Percentiles rank a stretch among this genome's conserved stretches.
Conservation (phyloP, 2,329 filamentous ascomycete genomes). For the Magnaporthiopsis rhizophila region DNA sequence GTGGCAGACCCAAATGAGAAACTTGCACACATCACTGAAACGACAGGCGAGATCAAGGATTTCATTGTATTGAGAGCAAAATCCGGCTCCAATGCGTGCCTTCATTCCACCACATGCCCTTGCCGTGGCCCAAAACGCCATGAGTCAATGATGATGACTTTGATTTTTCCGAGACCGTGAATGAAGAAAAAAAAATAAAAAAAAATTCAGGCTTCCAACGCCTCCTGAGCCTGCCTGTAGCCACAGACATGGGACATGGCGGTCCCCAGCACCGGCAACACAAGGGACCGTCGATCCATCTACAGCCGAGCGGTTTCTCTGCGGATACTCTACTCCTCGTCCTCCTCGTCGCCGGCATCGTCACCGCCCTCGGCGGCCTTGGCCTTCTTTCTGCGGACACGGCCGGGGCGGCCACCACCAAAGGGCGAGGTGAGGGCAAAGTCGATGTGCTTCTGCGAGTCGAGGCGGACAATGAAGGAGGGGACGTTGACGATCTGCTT, state of each 20-base stretch:
- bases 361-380: constrained; percentile 85
- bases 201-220: constrained; percentile 7
- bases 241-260: no score
- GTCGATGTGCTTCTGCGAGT: constrained; percentile 99
- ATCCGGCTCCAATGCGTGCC: constrained; percentile 3
- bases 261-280: no score
- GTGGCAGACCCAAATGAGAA: not conserved
- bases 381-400: constrained; percentile 99
- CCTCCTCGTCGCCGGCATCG: constrained; percentile 76
- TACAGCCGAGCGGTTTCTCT: not conserved
- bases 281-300: no score
- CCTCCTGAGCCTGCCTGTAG: not conserved
- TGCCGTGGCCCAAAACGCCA: constrained; percentile 8
- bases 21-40: not conserved
- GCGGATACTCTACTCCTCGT: constrained; percentile 54
- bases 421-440: constrained; percentile 97
- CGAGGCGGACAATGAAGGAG: constrained; percentile 98
- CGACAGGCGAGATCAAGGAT: constrained; percentile 7
- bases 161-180: constrained; percentile 7
- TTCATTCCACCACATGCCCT: constrained; percentile 5
- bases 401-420: constrained; percentile 91
- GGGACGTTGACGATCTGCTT: constrained; percentile 99
- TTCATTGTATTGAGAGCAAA: constrained; percentile 8
- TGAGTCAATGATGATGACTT: constrained; percentile 7
- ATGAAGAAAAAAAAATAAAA: not conserved